phyloP scores from a whole-genome alignment of 2,329 filamentous ascomycete genomes.

The Aspergillus aculeatinus region DNA sequence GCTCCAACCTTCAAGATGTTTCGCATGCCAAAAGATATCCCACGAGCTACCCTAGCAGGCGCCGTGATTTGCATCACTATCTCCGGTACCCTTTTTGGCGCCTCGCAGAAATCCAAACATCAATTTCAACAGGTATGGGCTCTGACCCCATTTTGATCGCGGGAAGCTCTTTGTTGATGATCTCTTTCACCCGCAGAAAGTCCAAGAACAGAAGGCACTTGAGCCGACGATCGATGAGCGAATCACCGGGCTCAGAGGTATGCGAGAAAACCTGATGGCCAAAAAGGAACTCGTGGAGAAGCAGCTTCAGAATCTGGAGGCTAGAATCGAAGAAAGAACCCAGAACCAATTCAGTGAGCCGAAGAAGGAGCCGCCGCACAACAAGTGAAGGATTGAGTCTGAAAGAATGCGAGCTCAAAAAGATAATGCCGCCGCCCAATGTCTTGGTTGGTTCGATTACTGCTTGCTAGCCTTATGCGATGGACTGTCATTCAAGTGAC shows the following conservation, averaged over 20 bases:
- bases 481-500: background rate
- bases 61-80: slow-evolving; percentile 58
- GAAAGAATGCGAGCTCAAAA: background rate
- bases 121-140: slow-evolving; percentile 52
- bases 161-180: background rate
- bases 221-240: slow-evolving; percentile 55
- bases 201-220: slow-evolving; percentile 44
- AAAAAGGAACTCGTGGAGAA: slow-evolving; percentile 56
- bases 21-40: slow-evolving; percentile 26
- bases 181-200: background rate
- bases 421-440: background rate
- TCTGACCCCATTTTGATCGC: background rate
- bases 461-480: background rate
- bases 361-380: slow-evolving; percentile 27
- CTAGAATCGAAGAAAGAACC: slow-evolving; percentile 41
- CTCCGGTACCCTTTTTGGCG: slow-evolving; percentile 60
- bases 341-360: slow-evolving; percentile 34
- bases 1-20: slow-evolving; percentile 27
- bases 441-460: background rate
- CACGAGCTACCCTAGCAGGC: slow-evolving; percentile 55
- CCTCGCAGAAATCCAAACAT: slow-evolving; percentile 55
- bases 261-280: slow-evolving; percentile 49
- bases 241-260: slow-evolving; percentile 54
- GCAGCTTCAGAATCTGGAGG: slow-evolving; percentile 55
- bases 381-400: slow-evolving; percentile 7